Base-by-base conservation (phyloP, 1,284 basidiomycete species). In the Cryptococcus neoformans region DNA sequence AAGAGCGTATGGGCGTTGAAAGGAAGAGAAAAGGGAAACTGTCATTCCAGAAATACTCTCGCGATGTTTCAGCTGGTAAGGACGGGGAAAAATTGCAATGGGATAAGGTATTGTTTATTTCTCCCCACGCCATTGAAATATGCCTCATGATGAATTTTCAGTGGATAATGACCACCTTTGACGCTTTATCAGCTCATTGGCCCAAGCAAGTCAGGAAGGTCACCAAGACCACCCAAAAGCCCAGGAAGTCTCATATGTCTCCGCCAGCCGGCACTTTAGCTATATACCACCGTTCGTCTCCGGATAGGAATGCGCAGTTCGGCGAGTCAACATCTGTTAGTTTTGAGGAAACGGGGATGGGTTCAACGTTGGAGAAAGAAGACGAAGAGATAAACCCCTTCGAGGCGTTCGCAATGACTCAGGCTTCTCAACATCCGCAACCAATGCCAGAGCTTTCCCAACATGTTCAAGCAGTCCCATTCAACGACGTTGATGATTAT, bases 81-180 rank as follows among this genome's bases (percentile, higher is more conserved):
- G 61, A 70, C 66, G 56, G 76, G 63, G 65, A 71, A 58, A 75
- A 66, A 57, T 49, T 61, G 38, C 65, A 60, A 73, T 62, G 73
- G 70, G 83, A 84, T 73, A 77, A 78, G 63, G 76, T 74, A 51
- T 54, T 72, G 64, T 12, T 14, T 14, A 16, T 11, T 16, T 41
- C 4, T 41, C 40, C 40, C 4, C 16, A 11, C 40, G 6, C 4
- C 6, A 14, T 37, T 16, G 37, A 17, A 9, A 16, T 35, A 40
- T 40, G 21, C 21, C 35, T 17, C 17, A 62, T 67, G 42, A 66
- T 17, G 16, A 6, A 38, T 11, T 6, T n/a, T 1, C 48, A 77
- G 75, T 88, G 85, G 82, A 85, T 90, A 45, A 88, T 92, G 86
- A 89, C 89, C 1, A 86, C 89, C 0, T 95, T 94, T 65, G 87